These are phyloP conservation scores for Alternaria arborescens DNA, from an alignment of 2,329 filamentous ascomycete species.

Conservation along the genomic window DNA sequence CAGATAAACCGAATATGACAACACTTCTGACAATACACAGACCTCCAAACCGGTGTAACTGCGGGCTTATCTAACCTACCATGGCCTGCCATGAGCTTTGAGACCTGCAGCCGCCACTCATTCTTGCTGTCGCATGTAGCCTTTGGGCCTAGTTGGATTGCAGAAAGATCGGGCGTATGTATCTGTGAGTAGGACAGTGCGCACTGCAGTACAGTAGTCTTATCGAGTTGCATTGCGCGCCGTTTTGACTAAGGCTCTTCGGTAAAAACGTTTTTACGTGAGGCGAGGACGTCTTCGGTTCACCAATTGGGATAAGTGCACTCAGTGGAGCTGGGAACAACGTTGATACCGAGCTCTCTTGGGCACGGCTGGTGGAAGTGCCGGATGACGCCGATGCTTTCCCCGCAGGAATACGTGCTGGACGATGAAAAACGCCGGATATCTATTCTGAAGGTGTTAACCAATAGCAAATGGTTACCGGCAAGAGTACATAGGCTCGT, in stretches of 20 bases:
- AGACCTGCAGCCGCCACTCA: slow-evolving; percentile 27
- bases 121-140: slow-evolving; percentile 28
- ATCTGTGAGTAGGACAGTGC: slow-evolving; percentile 27
- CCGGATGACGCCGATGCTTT: background rate
- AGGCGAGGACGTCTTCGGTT: slow-evolving; percentile 14
- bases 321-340: slow-evolving; percentile 18
- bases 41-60: slow-evolving; percentile 33
- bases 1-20: slow-evolving; percentile 37
- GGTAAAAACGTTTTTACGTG: slow-evolving; percentile 43
- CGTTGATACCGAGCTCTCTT: slow-evolving; percentile 12
- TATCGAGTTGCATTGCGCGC: slow-evolving; percentile 42
- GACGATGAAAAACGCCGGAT: background rate
- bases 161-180: slow-evolving; percentile 17
- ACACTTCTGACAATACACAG: slow-evolving; percentile 28
- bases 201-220: slow-evolving; percentile 37
- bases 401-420: background rate
- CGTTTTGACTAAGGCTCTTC: slow-evolving; percentile 46
- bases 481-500: background rate
- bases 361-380: slow-evolving; percentile 1
- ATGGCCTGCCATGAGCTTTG: slow-evolving; percentile 15
- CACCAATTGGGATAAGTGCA: slow-evolving; percentile 22
- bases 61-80: slow-evolving; percentile 6
- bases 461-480: background rate
- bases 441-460: background rate
- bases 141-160: slow-evolving; percentile 29